These are phyloP conservation scores for Aspergillus niger DNA, from an alignment of 2,329 filamentous ascomycete species.

Conservation along the genomic window DNA sequence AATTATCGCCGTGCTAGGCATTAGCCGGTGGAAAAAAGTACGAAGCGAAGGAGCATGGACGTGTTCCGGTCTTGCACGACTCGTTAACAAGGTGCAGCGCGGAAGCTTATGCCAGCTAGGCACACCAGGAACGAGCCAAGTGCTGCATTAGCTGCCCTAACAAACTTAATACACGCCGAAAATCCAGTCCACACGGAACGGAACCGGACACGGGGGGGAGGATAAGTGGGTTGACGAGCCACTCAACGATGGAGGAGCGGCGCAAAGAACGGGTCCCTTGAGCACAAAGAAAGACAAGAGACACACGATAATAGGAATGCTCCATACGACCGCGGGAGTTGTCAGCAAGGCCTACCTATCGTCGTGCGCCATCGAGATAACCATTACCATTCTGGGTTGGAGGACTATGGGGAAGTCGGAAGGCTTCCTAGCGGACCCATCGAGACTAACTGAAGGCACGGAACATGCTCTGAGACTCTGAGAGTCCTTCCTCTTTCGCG, in stretches of 20 bases:
- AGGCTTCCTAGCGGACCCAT: conserved; percentile 1
- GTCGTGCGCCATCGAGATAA: neutral
- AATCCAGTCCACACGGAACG: neutral
- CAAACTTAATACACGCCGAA: neutral
- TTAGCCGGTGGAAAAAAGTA: neutral
- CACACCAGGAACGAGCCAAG: neutral
- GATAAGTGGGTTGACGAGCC: neutral
- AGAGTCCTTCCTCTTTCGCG: neutral
- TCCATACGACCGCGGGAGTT: neutral
- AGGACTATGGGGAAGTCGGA: conserved; percentile 3
- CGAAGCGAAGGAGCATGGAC: neutral
- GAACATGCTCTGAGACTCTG: neutral
- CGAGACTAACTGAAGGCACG: neutral
- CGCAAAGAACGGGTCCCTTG: neutral
- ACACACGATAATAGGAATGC: neutral
- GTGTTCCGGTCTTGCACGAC: neutral
- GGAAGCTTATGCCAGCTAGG: neutral
- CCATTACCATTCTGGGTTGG: neutral
- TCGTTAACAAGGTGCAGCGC: neutral
- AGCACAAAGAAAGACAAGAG: neutral
- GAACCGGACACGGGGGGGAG: neutral
- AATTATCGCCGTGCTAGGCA: neutral
- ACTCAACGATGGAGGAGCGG: neutral
- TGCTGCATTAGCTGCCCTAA: neutral
- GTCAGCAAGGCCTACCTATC: neutral